Evolutionary conservation across 1,139 yeast genomes (phyloP), one percentile per base, ranked within the genome.

Genomic region (Protomyces inouyei): DNA sequence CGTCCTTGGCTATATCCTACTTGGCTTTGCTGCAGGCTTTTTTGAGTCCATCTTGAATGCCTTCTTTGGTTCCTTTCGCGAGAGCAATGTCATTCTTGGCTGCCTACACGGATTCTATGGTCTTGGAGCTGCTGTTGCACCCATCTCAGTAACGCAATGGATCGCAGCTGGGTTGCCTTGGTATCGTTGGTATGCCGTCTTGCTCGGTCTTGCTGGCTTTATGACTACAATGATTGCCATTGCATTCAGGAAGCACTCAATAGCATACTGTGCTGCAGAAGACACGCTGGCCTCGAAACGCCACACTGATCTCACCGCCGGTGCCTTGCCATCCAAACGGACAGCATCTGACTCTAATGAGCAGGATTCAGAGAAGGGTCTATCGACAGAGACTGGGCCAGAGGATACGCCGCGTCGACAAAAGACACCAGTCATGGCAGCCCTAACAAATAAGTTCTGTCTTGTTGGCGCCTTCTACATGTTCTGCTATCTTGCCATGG

Each of bases 401-500:
- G 28, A 18, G 25, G 5, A 38, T 16, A 14, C 21, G 40, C 21
- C 32, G 36, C 40, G 36, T 32, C 43, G n/a, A 21, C 14, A 8
- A n/a, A 37, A 35, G 23, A 40, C 64, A 25, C 45, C 51, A 37
- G n/a, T 53, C 21, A n/a, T 10, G 9, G 21, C 55, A 8, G 64
- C 65, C 10, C 43, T 67, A 1, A 63, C 57, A 45, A 45, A 52
- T 52, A 25, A 53, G 8, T 55, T 57, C 52, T 57, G 67, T 14
- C 57, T 67, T 65, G 28, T 67, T 5, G 52, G 67, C 4, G 65
- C 69, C 2, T 18, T 55, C 57, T 81, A 82, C 67, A 80, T 84
- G 6, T 79, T 86, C 61, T 81, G 82, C 69, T 86, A 86, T 70
- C 87, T 85, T 70, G 92, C 91, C 3, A 80, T 83, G 1, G 91